These are phyloP conservation scores for Talaromyces trachyspermus DNA, from an alignment of 495 filamentous ascomycete genomes.

Conservation along the genomic window DNA sequence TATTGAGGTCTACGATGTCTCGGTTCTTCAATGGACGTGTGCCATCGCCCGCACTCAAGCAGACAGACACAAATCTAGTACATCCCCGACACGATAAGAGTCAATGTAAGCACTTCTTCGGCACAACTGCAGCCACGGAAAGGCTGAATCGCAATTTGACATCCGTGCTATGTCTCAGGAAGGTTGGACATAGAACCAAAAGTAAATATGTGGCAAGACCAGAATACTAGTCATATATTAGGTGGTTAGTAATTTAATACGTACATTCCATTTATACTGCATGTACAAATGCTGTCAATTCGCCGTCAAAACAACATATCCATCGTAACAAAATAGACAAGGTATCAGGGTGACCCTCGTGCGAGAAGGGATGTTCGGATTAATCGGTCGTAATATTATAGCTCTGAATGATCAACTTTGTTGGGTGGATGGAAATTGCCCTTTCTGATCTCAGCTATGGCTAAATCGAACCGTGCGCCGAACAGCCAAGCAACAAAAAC, in stretches of 20 bases:
- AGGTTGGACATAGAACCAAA: too few relatives aligned
- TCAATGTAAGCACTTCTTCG: conserved; percentile 72
- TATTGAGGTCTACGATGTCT: conserved; percentile 24
- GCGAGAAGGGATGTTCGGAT: neutral
- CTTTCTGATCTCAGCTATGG: conserved; percentile 44
- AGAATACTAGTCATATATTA: neutral
- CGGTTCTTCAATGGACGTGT: conserved; percentile 46
- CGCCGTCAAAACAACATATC: too few relatives aligned
- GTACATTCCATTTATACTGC: too few relatives aligned
- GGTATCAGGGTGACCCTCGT: too few relatives aligned
- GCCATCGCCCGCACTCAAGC: conserved; percentile 26
- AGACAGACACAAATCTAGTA: conserved; percentile 45
- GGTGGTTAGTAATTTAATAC: too few relatives aligned
- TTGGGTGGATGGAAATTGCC: conserved; percentile 37
- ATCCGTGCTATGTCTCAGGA: conserved; percentile 66
- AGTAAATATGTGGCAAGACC: too few relatives aligned
- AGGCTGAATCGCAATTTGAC: conserved; percentile 95
- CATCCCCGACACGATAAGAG: conserved; percentile 31
- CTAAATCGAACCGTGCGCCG: conserved; percentile 63
- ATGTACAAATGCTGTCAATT: too few relatives aligned
- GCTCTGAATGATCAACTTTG: conserved; percentile 25
- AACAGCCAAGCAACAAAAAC: conserved; percentile 60
- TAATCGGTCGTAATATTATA: conserved; percentile 15
- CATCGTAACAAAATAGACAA: too few relatives aligned
- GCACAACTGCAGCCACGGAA: conserved; percentile 87